Percentiles rank a stretch among this genome's conserved stretches.
Conservation (phyloP, 2,329 filamentous ascomycete genomes). For the Penicillium capsulatum region DNA sequence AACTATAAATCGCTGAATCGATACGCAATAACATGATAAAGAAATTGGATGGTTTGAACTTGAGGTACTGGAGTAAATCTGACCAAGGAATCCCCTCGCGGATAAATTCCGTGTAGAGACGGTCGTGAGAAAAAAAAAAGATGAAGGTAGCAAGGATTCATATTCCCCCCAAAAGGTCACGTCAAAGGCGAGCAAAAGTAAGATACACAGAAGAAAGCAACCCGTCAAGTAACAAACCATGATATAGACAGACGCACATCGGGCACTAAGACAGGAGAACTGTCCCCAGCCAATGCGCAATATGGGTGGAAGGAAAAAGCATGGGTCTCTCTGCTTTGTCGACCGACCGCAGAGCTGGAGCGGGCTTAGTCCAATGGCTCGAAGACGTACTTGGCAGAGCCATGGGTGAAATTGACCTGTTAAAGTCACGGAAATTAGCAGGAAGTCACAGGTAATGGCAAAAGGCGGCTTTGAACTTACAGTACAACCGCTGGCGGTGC, state of each 20-base stretch:
- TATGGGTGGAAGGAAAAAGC: too few species aligned
- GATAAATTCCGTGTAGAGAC: not conserved
- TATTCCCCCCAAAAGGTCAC: conserved; percentile 25
- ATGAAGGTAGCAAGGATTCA: conserved; percentile 26
- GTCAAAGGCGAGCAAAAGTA: conserved; percentile 28
- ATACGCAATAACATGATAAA: too few species aligned
- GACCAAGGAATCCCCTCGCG: conserved; percentile 1
- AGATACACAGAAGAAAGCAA: conserved; percentile 37
- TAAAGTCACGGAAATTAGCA: too few species aligned
- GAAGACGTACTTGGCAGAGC: conserved; percentile 49
- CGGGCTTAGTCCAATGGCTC: conserved; percentile 27
- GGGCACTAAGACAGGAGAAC: conserved; percentile 11
- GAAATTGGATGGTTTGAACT: conserved; percentile 6
- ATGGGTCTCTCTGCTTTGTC: too few species aligned
- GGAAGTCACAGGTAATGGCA: conserved; percentile 10
- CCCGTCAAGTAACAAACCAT: conserved; percentile 29
- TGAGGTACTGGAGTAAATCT: conserved; percentile 10
- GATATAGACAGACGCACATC: conserved; percentile 24
- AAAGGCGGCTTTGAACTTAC: conserved; percentile 54
- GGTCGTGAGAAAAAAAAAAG: conserved; percentile 17
- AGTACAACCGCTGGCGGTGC: conserved; percentile 69
- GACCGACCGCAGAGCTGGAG: conserved; percentile 1
- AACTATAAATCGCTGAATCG: too few species aligned
- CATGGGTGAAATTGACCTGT: conserved; percentile 49
- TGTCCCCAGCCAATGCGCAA: not conserved